phyloP scores from a whole-genome alignment of 2,329 filamentous ascomycete species.

The Diaporthe nobilis region DNA sequence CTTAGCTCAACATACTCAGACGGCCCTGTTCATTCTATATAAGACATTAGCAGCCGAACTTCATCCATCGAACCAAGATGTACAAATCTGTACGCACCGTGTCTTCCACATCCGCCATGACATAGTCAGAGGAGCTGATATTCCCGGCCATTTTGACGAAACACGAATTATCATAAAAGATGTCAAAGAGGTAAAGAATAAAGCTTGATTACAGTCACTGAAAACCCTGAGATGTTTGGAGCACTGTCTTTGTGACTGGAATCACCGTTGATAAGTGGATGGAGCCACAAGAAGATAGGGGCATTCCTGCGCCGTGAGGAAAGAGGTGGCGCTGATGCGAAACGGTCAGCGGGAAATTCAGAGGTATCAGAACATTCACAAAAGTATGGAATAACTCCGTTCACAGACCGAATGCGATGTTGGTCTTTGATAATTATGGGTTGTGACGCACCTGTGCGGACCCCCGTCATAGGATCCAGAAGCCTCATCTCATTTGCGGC shows the following conservation, averaged over 20 bases:
- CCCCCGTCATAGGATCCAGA: too few species aligned
- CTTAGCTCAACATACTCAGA: neutral
- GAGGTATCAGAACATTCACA: too few species aligned
- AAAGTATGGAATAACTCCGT: too few species aligned
- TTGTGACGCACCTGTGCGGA: too few species aligned
- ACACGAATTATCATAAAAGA: neutral
- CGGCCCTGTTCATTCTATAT: neutral
- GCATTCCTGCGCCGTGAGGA: neutral
- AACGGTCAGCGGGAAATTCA: neutral
- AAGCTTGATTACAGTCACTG: neutral
- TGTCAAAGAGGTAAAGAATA: neutral
- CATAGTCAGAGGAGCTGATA: neutral
- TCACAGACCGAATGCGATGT: too few species aligned
- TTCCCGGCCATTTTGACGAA: neutral
- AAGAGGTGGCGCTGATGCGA: neutral
- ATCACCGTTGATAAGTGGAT: neutral
- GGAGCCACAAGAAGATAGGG: too few species aligned
- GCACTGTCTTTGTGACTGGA: neutral
- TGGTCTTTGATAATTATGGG: too few species aligned
- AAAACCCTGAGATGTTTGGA: neutral
- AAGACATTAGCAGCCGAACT: neutral
- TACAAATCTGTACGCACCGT: neutral
- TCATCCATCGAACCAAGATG: neutral
- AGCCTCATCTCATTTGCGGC: too few species aligned
- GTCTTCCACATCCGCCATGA: constrained; percentile 1